These are phyloP conservation scores for Arctostaphylos glauca DNA, from an alignment of 148 eudicot species.

Conservation along the genomic window DNA sequence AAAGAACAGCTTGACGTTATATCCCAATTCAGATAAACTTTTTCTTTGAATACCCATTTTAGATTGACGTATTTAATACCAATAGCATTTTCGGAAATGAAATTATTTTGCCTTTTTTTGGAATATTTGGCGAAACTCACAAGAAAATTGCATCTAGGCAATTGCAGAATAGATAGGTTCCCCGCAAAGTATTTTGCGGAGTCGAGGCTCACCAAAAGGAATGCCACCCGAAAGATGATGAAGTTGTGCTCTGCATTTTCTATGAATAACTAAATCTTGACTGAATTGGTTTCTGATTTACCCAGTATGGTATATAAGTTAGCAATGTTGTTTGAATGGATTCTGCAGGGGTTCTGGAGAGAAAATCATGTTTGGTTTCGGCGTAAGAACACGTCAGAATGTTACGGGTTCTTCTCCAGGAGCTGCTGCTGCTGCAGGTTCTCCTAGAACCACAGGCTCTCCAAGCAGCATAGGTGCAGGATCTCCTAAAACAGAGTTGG, in stretches of 20 bases:
- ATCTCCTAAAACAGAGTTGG: slow-evolving; percentile 56
- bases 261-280: not conserved
- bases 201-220: no score
- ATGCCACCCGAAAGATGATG: no score
- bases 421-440: slow-evolving; percentile 8
- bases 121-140: no score
- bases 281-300: not conserved
- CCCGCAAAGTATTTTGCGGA: no score
- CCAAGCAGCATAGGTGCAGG: slow-evolving; percentile 3
- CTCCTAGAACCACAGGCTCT: slow-evolving; percentile 35
- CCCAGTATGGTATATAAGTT: not conserved
- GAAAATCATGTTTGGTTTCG: slow-evolving; percentile 29
- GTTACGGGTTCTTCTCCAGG: slow-evolving; percentile 32
- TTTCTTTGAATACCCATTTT: not conserved
- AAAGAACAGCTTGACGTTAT: no score
- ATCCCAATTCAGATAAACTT: not conserved
- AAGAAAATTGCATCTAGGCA: no score
- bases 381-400: slow-evolving; percentile 45
- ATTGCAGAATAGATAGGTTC: no score
- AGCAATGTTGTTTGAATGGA: not conserved
- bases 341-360: slow-evolving; percentile 16
- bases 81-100: no score
- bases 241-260: not conserved
- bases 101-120: no score
- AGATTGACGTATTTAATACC: no score